Percentiles rank a stretch among this genome's conserved stretches.
phyloP scores from a whole-genome alignment of 139 green algal species.

The Chlorella vulgaris region DNA sequence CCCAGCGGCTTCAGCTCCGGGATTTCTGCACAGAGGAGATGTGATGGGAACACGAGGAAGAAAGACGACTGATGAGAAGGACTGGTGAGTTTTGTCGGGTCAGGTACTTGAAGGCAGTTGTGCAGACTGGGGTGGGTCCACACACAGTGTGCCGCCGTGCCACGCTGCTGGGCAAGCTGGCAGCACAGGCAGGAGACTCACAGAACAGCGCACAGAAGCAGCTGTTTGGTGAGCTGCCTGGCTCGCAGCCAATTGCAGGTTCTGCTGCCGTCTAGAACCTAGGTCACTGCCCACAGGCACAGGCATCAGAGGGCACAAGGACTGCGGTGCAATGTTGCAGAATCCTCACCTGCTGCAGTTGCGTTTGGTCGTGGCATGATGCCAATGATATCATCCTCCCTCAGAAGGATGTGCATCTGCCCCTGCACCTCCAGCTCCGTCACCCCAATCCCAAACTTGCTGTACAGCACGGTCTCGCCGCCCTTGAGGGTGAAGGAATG shows the following conservation, averaged over 20 bases:
- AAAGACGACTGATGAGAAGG: not conserved
- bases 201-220: too few relatives aligned
- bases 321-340: not conserved
- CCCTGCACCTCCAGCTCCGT: constrained; percentile 82
- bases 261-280: too few relatives aligned
- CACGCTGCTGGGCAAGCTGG: too few relatives aligned
- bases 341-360: constrained; percentile 34
- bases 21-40: constrained; percentile 74
- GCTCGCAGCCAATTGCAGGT: too few relatives aligned
- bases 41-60: not conserved
- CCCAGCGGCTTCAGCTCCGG: constrained; percentile 82
- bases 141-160: too few relatives aligned
- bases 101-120: too few relatives aligned
- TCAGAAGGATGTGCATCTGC: constrained; percentile 83
- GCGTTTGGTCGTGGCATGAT: constrained; percentile 76
- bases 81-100: too few relatives aligned
- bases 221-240: too few relatives aligned
- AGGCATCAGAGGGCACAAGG: too few relatives aligned
- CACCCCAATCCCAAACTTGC: constrained; percentile 94
- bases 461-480: constrained; percentile 88
- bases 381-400: constrained; percentile 92
- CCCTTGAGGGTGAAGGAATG: constrained; percentile 58
- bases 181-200: too few relatives aligned
- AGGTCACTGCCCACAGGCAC: too few relatives aligned
- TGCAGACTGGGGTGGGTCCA: too few relatives aligned